These are phyloP conservation scores for Wallemia mellicola DNA, from an alignment of 1,284 basidiomycete genomes.

Conservation along the genomic window DNA sequence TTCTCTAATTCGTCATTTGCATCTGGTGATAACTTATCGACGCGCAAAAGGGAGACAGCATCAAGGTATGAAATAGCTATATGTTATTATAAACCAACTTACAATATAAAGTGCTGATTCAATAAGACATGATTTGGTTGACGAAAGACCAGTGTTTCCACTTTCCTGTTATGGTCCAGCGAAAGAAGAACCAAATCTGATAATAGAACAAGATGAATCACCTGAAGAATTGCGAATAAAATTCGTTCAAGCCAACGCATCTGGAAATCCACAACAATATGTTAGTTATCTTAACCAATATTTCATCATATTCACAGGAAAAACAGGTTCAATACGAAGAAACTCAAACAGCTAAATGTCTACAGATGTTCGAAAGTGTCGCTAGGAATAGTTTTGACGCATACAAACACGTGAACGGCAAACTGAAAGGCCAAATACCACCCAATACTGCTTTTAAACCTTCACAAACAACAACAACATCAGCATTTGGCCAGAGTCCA, in stretches of 20 bases:
- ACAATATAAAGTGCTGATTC: constrained; percentile 25
- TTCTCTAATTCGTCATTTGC: constrained; percentile 16
- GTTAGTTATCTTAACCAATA: constrained; percentile 19
- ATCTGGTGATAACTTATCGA: background rate
- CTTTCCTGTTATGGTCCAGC: constrained; percentile 48
- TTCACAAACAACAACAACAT: background rate
- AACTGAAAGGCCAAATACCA: background rate
- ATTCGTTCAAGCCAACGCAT: constrained; percentile 28
- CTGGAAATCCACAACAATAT: constrained; percentile 33
- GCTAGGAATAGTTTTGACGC: background rate
- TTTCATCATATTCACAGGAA: too few species aligned
- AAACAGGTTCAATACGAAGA: background rate
- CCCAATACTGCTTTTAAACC: background rate
- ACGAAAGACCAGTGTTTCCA: constrained; percentile 50
- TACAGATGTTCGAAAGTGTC: background rate
- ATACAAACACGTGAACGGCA: background rate
- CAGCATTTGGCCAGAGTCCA: background rate
- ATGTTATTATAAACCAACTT: background rate
- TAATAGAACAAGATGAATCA: constrained; percentile 38
- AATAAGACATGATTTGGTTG: constrained; percentile 26
- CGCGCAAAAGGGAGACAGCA: constrained; percentile 21
- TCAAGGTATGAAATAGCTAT: constrained; percentile 4
- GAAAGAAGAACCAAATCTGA: constrained; percentile 38
- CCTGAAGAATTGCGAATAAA: constrained; percentile 50
- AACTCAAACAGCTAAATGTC: background rate